Evolutionary conservation across 225 moss, liverwort and hornwort species (phyloP), one percentile per base, ranked within the genome.

Genomic region (Anthoceros angustus): DNA sequence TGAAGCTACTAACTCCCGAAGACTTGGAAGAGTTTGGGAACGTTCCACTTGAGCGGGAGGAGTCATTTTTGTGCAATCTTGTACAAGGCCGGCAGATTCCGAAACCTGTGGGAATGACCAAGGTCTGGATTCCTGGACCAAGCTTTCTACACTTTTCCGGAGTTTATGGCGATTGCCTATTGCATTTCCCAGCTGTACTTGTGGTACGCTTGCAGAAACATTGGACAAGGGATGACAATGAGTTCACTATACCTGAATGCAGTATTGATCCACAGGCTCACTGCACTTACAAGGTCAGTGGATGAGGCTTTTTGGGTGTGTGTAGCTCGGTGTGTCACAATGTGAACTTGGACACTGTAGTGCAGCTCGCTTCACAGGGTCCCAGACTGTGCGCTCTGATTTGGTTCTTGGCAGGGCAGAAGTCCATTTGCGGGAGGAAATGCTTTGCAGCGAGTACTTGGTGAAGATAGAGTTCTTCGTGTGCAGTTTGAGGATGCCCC

Each of bases 51-150:
- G 55, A 15, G 23, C 6, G 23, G 23, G 55, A 55, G 55, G 16
- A 55, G 8, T 55, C 55, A 0, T 55, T 55, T 55, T 55, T 55
- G 55, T 55, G 55, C 55, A 55, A 55, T 18, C 55, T 55, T 55
- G 55, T 4, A 1, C n/a, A 18, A 18, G 55, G 14, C 1, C 5
- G 55, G 18, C 55, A 55, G 55, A 55, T 55, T 2, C 55, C 55
- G 11, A 16, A 46, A 16, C 16, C 45, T 46, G 55, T 15, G 55
- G 14, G n/a, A 18, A 20, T 55, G 55, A 7, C 55, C n/a, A 55
- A 55, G 55, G 55, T 55, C 46, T 48, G 46, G 46, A 48, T 48
- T 48, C 14, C 18, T 48, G 1, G 5, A 18, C 18, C 46, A 48
- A 18, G 46, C 46, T 18, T 1, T 18, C 1, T 12, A 48, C 46